Base-by-base conservation (phyloP, 371 early-diverging fungal genomes). In the Rhizopus sp. region DNA sequence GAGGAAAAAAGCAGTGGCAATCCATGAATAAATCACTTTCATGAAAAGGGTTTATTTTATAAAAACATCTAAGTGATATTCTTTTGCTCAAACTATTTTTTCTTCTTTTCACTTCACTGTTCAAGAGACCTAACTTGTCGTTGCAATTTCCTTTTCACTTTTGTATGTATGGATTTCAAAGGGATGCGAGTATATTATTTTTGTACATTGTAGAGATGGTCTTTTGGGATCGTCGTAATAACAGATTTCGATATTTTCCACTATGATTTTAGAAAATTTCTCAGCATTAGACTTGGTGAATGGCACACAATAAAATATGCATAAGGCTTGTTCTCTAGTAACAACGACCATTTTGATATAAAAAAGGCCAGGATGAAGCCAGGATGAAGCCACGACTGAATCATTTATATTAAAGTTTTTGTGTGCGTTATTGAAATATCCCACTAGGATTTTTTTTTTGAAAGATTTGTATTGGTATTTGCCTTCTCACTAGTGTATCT, bases 11-110 rank as follows among this genome's bases (percentile, higher is more conserved):
- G 37, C 37, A 37, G 10, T 37, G 2, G 1, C 37, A 38, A 48
- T 47, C 56, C 47, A 48, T 48, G n/a, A 48, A 49, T n/a, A 40
- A 9, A 17, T 52, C 41, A 40, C 31, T 30, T 52, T 40, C 53
- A 52, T 52, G n/a, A n/a, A n/a, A n/a, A n/a, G n/a, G n/a, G n/a
- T n/a, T n/a, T n/a, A n/a, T n/a, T n/a, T n/a, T n/a, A n/a, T n/a
- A n/a, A n/a, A n/a, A n/a, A n/a, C n/a, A n/a, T n/a, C n/a, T n/a
- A n/a, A n/a, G n/a, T n/a, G n/a, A n/a, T n/a, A n/a, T n/a, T n/a
- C n/a, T n/a, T n/a, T n/a, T n/a, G n/a, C n/a, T n/a, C n/a, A n/a
- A n/a, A n/a, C n/a, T n/a, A n/a, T n/a, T n/a, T n/a, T n/a, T n/a
- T n/a, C n/a, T n/a, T n/a, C n/a, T n/a, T n/a, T n/a, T n/a, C n/a